Conservation (phyloP, 2,329 filamentous ascomycete species). For the Verruconis gallopava region DNA sequence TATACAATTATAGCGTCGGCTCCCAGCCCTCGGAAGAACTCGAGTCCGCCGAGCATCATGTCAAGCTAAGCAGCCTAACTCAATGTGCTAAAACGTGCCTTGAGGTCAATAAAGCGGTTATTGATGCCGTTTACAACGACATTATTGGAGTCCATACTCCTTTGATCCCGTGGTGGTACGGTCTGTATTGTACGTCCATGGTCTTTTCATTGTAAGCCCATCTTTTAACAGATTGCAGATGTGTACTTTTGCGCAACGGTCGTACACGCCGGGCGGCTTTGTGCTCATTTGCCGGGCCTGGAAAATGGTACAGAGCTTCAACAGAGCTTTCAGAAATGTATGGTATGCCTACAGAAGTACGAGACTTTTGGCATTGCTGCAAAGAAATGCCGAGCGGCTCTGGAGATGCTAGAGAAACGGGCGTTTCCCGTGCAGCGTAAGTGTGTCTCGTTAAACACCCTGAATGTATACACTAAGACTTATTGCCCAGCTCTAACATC, state of each 20-base stretch:
- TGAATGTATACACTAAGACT: no score
- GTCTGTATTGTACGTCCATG: constrained; percentile 2
- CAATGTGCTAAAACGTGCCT: neutral
- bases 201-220: neutral
- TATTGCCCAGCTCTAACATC: no score
- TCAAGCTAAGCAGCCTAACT: neutral
- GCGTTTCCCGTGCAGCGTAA: neutral
- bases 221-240: neutral
- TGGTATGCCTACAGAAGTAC: constrained; percentile 3
- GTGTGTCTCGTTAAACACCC: no score
- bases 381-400: neutral
- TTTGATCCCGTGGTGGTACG: constrained; percentile 3
- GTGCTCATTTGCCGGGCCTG: neutral
- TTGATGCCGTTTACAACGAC: neutral
- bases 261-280: constrained; percentile 1
- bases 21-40: neutral
- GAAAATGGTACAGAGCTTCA: neutral
- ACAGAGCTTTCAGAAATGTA: constrained; percentile 1
- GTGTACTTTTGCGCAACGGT: constrained; percentile 2
- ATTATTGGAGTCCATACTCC: neutral
- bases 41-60: neutral
- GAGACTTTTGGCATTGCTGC: neutral
- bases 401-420: constrained; percentile 1
- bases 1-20: neutral
- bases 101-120: neutral